phyloP scores from a whole-genome alignment of 352 stramenopile species.

The Hyaloperonospora arabidopsidis region DNA sequence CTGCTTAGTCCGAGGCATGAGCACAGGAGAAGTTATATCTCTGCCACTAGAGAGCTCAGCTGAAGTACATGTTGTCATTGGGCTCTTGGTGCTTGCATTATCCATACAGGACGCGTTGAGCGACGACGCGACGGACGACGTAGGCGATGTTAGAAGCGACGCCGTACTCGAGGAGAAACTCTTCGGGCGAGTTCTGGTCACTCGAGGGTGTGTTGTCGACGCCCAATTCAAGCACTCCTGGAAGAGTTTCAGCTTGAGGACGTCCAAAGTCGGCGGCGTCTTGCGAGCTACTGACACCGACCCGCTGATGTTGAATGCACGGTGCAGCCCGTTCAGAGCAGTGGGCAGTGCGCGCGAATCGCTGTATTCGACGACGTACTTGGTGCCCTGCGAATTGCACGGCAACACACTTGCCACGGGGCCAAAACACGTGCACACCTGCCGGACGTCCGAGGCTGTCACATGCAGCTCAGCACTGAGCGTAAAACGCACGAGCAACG shows the following conservation, averaged over 20 bases:
- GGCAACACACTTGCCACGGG: conserved; percentile 70
- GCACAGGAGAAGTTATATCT: conserved; percentile 22
- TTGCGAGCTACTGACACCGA: conserved; percentile 42
- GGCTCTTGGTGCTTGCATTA: conserved; percentile 21
- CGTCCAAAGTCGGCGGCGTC: conserved; percentile 45
- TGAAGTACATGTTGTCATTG: conserved; percentile 18
- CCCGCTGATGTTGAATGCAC: conserved; percentile 27
- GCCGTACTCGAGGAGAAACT: conserved; percentile 60
- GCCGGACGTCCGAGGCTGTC: conserved; percentile 39
- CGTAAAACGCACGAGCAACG: conserved; percentile 40
- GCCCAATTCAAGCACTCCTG: conserved; percentile 37
- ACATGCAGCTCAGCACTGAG: conserved; percentile 17
- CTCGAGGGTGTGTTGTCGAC: conserved; percentile 7
- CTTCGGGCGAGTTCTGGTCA: conserved; percentile 30
- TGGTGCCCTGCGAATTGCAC: conserved; percentile 31
- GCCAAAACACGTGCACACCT: conserved; percentile 60
- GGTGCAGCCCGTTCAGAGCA: conserved; percentile 36
- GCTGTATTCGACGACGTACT: conserved; percentile 72
- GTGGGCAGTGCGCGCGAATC: conserved; percentile 44
- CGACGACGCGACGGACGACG: conserved; percentile 56
- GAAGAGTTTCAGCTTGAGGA: conserved; percentile 58
- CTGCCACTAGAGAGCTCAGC: conserved; percentile 21
- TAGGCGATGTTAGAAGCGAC: conserved; percentile 57
- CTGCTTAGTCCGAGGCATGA: conserved; percentile 31
- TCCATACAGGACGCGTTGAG: conserved; percentile 56